phyloP scores from a whole-genome alignment of 441 rosid species.

The Syzygium syzygioides region DNA sequence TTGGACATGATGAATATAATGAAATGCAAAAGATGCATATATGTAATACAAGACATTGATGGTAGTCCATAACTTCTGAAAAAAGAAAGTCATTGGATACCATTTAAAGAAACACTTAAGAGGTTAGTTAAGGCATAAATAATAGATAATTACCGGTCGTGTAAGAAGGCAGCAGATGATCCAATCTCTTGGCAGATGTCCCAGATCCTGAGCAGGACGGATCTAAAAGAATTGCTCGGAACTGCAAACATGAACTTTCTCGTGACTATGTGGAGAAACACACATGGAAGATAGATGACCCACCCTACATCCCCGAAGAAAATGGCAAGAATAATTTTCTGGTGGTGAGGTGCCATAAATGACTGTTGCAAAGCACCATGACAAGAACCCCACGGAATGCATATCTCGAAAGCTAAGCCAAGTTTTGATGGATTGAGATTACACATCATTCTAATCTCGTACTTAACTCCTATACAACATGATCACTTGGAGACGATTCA shows the following conservation, averaged over 20 bases:
- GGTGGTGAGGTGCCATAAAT: neutral
- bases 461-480: too few relatives aligned
- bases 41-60: neutral
- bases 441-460: too few relatives aligned
- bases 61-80: neutral
- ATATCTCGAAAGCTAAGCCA: too few relatives aligned
- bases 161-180: slow-evolving; percentile 84
- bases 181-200: slow-evolving; percentile 67
- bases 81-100: neutral
- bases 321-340: neutral
- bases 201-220: slow-evolving; percentile 98
- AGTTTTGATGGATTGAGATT: too few relatives aligned
- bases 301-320: neutral
- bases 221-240: slow-evolving; percentile 79
- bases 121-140: neutral
- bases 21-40: neutral
- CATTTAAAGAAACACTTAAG: neutral
- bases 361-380: neutral
- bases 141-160: slow-evolving; percentile 21
- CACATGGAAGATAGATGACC: neutral
- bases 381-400: neutral
- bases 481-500: too few relatives aligned
- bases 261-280: neutral
- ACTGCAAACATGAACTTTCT: slow-evolving; percentile 27
- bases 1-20: neutral